Base-by-base conservation (phyloP, 1,284 basidiomycete genomes). In the Testicularia cyperi region DNA sequence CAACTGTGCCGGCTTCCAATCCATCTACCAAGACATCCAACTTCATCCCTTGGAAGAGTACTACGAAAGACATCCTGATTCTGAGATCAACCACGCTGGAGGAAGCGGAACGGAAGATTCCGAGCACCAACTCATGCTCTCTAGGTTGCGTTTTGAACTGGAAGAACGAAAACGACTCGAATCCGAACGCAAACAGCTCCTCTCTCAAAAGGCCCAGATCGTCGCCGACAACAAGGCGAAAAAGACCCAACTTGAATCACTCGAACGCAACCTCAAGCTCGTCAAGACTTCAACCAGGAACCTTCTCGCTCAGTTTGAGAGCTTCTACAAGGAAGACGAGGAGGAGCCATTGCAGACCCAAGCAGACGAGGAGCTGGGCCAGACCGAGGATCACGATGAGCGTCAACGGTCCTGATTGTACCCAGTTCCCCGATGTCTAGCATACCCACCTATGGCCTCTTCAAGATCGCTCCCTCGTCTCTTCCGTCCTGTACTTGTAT, bases 1-100 rank as follows among this genome's bases (percentile, higher is more conserved):
- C 13, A 36, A 45, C 6, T 63, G 60, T n/a, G 44, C 52, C 26
- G 49, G 49, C 26, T 63, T 63, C 31, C 60, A 63, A 30, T 57
- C 54, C 14, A 57, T 63, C 45, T 63, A 30, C 22, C 60, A 57
- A 31, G 49, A 46, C n/a, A 57, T 63, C 32, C 35, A 48, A 15
- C 36, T 63, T 14, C 60, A 57, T 14, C 10, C 36, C 2, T 16
- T 48, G 26, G 45, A 53, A 25, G 60, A 48, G 23, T 62, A 56
- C 18, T 28, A 36, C 4, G 14, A 21, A 4, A 21, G 55, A 6
- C 31, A 14, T 12, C 33, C 33, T 12, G 19, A 4, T 4, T 5
- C 16, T 4, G 22, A 32, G 14, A 20, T 14, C 15, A 41, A 19
- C 18, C 16, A 28, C 10, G 18, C 34, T 22, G 8, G 28, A 38